Base-by-base conservation (phyloP, 2,329 filamentous ascomycete genomes). In the Plectosphaerella sp. region DNA sequence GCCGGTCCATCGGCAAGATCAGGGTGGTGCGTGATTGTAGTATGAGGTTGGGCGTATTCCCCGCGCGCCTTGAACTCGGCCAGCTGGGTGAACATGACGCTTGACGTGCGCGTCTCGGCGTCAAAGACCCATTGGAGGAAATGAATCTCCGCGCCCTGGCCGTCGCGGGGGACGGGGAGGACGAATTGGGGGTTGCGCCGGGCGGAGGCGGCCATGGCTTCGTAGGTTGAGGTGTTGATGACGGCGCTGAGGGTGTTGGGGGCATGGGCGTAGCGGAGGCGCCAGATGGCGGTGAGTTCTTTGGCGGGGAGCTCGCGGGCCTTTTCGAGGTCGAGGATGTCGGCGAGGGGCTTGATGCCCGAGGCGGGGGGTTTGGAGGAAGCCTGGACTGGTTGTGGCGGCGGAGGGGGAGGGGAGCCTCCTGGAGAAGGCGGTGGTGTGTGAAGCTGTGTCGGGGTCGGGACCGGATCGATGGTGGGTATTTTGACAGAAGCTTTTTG, bases 61-160 rank as follows among this genome's bases (percentile, higher is more conserved):
- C 92, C 92, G 49, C 93, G 81, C 53, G 90, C 73, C 77, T 97
- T 97, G 75, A 88, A 99, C 67, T 97, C 91, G 15, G 90, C 93
- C 33, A 99, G 79, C 64, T 94, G 89, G 1, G 94, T 99, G 73
- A 99, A 97, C 35, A 99, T 84, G 6, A 97, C 86, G 0, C 88
- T 90, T 54, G 81, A 83, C 4, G 84, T 87, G 54, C 79, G 72
- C 16, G 78, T 80, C 52, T 74, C 73, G 20, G 70, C 72, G 54
- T 96, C 92, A 70, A 96, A 97, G 0, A 88, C 89, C 91, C 95
- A 99, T 71, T 99, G 93, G 56, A 99, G 72, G 69, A 96, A 96
- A 72, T 99, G 94, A 45, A 99, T 91, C 70, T 97, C 94, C 46
- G 91, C 90, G 49, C 89, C 90, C 58, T 77, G 76, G 22, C 69